Evolutionary conservation across 352 stramenopile genomes (phyloP), one percentile per base, ranked within the genome.

Genomic region (Phytophthora pluvialis): DNA sequence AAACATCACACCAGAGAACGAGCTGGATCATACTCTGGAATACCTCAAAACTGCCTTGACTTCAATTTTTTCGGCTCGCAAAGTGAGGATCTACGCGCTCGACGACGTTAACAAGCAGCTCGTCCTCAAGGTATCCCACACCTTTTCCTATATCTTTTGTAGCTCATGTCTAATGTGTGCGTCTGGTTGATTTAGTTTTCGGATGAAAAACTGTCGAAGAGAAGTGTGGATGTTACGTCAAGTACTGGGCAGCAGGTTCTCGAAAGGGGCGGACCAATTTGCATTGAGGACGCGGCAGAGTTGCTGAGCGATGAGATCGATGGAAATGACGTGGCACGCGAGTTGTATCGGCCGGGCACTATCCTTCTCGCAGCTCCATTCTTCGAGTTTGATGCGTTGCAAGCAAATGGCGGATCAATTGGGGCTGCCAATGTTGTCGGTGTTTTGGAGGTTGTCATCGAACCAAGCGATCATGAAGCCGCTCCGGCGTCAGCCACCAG

Each of bases 11-110:
- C 86, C 86, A 0, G 86, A 94, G 44, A 88, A 90, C 38, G 86
- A 94, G 55, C 62, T 92, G 1, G 83, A 94, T 56, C 83, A 92
- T 47, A 90, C 83, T 3, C 72, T 92, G 3, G 85, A 94, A 60
- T 83, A 86, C 45, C 56, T 89, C 56, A 82, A 89, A 63, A 79
- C 69, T 13, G 73, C 80, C 0, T 64, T 94, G 12, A 81, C 70
- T 10, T 70, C 66, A 3, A 74, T 81, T 53, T 94, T 94, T 52
- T 75, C 69, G 5, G 83, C 83, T 29, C 65, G 77, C 1, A 78
- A 73, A 62, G 74, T 92, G 5, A 72, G 83, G 16, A 81, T 94
- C n/a, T 92, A 85, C 51, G 71, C 78, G 3, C 53, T 90, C 0
- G 83, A 94, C 33, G 50, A 80, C 9, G 33, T 60, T 5, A 70